Base-by-base conservation (phyloP, 768 basidiomycete genomes). In the Candolleomyces efflorescens region DNA sequence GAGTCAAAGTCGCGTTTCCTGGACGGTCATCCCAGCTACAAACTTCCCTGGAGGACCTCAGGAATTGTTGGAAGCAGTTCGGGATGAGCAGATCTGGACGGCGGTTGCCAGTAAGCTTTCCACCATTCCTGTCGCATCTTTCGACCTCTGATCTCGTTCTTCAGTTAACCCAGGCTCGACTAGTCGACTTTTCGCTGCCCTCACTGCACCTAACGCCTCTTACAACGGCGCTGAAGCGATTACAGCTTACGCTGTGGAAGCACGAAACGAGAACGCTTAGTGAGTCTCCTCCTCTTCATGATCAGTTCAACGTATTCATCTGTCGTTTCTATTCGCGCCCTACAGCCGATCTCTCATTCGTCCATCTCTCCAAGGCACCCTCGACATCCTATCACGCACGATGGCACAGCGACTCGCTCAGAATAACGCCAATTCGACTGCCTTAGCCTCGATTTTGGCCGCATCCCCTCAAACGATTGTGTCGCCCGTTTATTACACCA, bases 71-170 rank as follows among this genome's bases (percentile, higher is more conserved):
- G 26, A 59, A 37, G 76, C 74, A 2, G 70, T 88, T 10, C 57
- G 79, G 26, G 69, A 85, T 41, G 76, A 87, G 55, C 70, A 71
- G 50, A 73, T 71, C 13, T 88, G 86, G 86, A 73, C 69, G 2
- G 83, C 79, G 2, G 68, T 88, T 27, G 69, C 79, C 0, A 76
- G 86, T 84, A 62, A 61, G 79, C 70, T 22, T 32, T 49, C 39
- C 46, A 57, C 46, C 38, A n/a, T n/a, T 23, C 20, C 41, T 57
- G 26, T 43, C n/a, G 27, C 50, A 9, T 51, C 47, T 18, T 22
- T 52, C 27, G 9, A 37, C 9, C 32, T 13, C 4, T 15, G 12
- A 51, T 45, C 56, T 13, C 55, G 44, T 37, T 41, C 13, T 13
- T n/a, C 52, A 79, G 80, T 82, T 38, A 78, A 79, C 58, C 57